Base-by-base conservation (phyloP, 2,329 filamentous ascomycete genomes). In the Plenodomus tracheiphilus region DNA sequence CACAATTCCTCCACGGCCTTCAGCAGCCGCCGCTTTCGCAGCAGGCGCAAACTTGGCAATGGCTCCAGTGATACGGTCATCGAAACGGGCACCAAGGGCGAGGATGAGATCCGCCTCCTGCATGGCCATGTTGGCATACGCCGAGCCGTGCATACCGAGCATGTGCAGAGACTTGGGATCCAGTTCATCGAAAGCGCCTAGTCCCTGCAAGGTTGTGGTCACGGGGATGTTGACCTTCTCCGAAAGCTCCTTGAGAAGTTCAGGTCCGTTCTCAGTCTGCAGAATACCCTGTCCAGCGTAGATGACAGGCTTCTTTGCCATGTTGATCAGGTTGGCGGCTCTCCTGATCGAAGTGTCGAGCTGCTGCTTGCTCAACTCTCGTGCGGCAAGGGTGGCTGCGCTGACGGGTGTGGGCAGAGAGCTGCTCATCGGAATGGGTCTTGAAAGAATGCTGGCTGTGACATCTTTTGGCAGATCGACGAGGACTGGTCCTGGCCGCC, bases 81-180 rank as follows among this genome's bases (percentile, higher is more conserved):
- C 94, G 69, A 99, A 97, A 49, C 93, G 89, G 41, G 86, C 91
- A 64, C 94, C 94, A 17, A 99, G 84, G 44, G 93, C 93, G 65
- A 99, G 90, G 73, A 99, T 94, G 55, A 99, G 80, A 76, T 99
- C 94, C 13, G 94, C 89, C 72, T 96, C 89, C 75, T 99, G 93
- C 79, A 99, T 97, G 15, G 94, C 85, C 88, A 97, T 91, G 79
- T 99, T 99, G 71, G 94, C 94, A 68, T 96, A 99, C 7, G 91
- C 92, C 8, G 92, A 88, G 52, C 94, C 94, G 79, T 97, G 93
- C 94, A 97, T 97, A 58, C 94, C 94, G 22, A 97, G 85, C 94
- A 99, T 99, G 77, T 97, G 92, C 43, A 97, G 82, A 38, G 92
- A 88, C 82, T 96, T 97, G 59, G 91, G 85, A 67, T 97, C 91